Evolutionary conservation across 495 filamentous ascomycete species (phyloP).

Genomic region (Podospora didyma): DNA sequence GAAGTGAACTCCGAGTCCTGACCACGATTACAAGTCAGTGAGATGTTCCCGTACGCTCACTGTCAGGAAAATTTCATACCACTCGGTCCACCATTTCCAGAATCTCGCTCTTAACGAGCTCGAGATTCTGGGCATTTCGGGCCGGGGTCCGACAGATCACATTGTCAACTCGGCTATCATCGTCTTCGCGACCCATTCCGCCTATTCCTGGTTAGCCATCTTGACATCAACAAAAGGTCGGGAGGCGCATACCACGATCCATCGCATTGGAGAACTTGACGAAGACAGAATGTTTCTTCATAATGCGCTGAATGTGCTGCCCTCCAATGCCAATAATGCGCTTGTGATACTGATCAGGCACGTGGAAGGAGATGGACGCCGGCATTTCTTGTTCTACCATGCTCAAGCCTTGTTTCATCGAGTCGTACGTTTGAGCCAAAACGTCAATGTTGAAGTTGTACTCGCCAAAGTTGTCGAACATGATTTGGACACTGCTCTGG

Average conservation of each 20-base stretch:
- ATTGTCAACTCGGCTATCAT: constrained; percentile 98
- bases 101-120: constrained; percentile 97
- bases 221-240: neutral
- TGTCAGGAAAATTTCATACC: constrained; percentile 39
- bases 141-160: constrained; percentile 97
- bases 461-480: constrained; percentile 98
- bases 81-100: constrained; percentile 99
- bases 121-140: constrained; percentile 92
- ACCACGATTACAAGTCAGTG: neutral
- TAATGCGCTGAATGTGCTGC: constrained; percentile 98
- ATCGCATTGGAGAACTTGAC: constrained; percentile 99
- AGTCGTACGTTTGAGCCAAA: constrained; percentile 82
- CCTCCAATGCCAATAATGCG: constrained; percentile 98
- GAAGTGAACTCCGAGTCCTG: constrained; percentile 93
- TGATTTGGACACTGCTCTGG: constrained; percentile 96
- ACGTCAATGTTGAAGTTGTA: constrained; percentile 99
- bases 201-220: constrained; percentile 41
- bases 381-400: constrained; percentile 99
- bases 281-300: constrained; percentile 99
- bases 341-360: constrained; percentile 99
- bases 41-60: neutral
- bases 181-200: constrained; percentile 88
- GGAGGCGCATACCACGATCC: constrained; percentile 66
- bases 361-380: constrained; percentile 97
- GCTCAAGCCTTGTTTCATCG: constrained; percentile 83